phyloP scores from a whole-genome alignment of 352 stramenopile genomes.

The Phytophthora sojae region DNA sequence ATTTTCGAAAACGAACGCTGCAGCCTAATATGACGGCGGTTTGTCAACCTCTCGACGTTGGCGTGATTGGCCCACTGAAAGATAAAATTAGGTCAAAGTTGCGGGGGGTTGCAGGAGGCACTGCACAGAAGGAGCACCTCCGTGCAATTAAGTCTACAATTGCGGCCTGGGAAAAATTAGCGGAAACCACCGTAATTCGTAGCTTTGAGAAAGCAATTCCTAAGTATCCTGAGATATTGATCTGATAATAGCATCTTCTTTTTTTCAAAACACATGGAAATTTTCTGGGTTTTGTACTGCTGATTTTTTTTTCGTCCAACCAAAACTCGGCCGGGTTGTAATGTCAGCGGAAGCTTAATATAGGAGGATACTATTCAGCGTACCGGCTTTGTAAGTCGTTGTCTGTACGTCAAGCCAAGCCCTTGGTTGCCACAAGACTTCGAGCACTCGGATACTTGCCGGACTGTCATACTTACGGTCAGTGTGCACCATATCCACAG shows the following conservation, averaged over 20 bases:
- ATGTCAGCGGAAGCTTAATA: too few relatives aligned
- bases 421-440: too few relatives aligned
- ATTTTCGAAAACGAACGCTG: slow-evolving; percentile 11
- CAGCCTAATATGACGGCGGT: slow-evolving; percentile 15
- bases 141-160: too few relatives aligned
- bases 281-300: slow-evolving; percentile 4
- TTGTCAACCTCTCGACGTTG: slow-evolving; percentile 25
- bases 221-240: slow-evolving; percentile 7
- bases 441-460: too few relatives aligned
- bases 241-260: slow-evolving; percentile 6
- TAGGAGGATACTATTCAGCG: too few relatives aligned
- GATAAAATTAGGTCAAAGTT: slow-evolving; percentile 1
- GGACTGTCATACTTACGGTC: too few relatives aligned
- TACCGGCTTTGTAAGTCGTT: too few relatives aligned
- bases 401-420: too few relatives aligned
- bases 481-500: too few relatives aligned
- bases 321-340: background rate
- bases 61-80: slow-evolving; percentile 24
- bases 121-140: too few relatives aligned
- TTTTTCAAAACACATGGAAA: slow-evolving; percentile 8
- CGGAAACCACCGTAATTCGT: background rate
- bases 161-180: slow-evolving; percentile 11
- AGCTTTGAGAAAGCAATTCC: slow-evolving; percentile 14
- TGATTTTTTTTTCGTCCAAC: slow-evolving; percentile 1
- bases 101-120: too few relatives aligned